A percentile compares a stretch with the other conserved stretches of the same genome.
These are phyloP conservation scores for Floccularia luteovirens DNA, from an alignment of 768 basidiomycete genomes.

Conservation along the genomic window DNA sequence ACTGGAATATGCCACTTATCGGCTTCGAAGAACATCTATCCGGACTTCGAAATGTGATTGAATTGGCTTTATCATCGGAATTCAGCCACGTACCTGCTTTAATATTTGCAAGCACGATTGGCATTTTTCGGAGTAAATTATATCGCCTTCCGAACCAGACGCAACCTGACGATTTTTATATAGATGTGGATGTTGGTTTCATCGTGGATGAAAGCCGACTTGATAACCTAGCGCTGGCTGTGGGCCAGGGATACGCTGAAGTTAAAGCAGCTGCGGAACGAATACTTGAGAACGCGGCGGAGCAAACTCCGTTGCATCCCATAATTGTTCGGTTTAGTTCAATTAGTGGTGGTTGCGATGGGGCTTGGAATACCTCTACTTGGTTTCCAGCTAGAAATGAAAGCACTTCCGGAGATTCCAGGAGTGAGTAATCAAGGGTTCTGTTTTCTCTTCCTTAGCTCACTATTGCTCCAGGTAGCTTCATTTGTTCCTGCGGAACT, in stretches of 20 bases:
- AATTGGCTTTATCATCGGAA: neutral
- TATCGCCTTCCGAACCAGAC: neutral
- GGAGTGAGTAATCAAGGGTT: neutral
- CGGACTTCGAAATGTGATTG: neutral
- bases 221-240: neutral
- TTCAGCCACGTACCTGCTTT: neutral
- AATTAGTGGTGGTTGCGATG: neutral
- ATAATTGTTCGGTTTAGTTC: neutral
- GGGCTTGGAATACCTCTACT: neutral
- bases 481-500: neutral
- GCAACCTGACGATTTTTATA: neutral
- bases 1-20: neutral
- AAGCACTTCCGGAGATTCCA: neutral
- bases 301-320: neutral
- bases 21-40: neutral
- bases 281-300: neutral
- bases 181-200: neutral
- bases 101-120: conserved; percentile 1
- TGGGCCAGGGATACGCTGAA: conserved; percentile 1
- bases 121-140: neutral
- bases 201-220: neutral
- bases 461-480: neutral
- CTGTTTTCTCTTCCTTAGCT: neutral
- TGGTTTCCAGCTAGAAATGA: neutral
- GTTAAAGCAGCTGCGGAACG: neutral